Conservation (phyloP, 345 rosid species). For the Corchorus olitorius region DNA sequence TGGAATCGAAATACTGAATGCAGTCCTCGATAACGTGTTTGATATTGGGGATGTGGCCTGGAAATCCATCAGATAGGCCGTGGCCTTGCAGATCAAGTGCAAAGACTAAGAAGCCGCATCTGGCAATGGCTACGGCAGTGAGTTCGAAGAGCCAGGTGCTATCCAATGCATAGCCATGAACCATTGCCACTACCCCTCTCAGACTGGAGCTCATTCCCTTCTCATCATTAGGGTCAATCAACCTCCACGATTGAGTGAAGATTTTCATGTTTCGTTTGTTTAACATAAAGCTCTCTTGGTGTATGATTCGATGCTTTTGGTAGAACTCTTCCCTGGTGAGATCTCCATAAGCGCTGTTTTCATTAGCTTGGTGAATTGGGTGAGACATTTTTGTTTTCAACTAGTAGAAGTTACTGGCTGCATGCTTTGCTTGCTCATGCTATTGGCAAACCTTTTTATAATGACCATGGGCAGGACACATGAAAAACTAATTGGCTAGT, state of each 20-base stretch:
- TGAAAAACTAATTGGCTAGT: no score
- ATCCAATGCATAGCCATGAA: neutral
- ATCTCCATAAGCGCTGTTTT: neutral
- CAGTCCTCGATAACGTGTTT: neutral
- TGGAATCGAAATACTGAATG: neutral
- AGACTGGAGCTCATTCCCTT: neutral
- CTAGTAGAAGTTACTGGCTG: no score
- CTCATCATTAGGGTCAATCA: no score
- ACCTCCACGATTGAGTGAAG: neutral
- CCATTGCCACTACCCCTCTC: neutral
- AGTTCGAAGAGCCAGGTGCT: neutral
- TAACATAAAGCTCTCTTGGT: neutral
- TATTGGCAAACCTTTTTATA: no score
- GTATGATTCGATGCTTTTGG: neutral
- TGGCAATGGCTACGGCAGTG: neutral
- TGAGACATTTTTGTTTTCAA: neutral
- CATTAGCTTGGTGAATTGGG: slow-evolving; percentile 1
- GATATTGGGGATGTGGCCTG: neutral
- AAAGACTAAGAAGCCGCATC: neutral
- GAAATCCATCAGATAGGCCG: neutral
- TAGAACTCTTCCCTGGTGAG: neutral
- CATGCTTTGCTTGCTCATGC: no score
- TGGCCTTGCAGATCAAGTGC: slow-evolving; percentile 4
- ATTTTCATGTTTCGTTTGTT: neutral
- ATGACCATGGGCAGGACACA: no score